These are phyloP conservation scores for Rhynchospora pubera DNA, from an alignment of 176 grass and related monocot species.

Conservation along the genomic window DNA sequence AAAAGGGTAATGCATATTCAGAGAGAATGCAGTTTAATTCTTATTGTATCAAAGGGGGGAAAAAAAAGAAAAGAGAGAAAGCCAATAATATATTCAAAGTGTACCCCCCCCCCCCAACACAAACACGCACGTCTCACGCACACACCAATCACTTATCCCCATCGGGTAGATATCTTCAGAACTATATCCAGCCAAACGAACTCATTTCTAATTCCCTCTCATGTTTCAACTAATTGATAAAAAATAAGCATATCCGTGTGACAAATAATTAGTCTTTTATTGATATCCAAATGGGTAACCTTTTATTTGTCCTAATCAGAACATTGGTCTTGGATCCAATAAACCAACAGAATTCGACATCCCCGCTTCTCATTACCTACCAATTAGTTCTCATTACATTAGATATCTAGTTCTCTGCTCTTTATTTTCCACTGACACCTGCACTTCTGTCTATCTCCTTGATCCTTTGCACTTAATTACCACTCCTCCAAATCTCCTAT, in stretches of 20 bases:
- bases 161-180: not conserved
- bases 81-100: not conserved
- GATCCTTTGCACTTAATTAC: not conserved
- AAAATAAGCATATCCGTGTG: not conserved
- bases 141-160: too few species aligned
- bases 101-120: too few species aligned
- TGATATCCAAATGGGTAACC: not conserved
- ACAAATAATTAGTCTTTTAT: not conserved
- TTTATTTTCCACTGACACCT: not conserved
- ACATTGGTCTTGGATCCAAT: not conserved
- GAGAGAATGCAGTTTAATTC: not conserved
- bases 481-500: not conserved
- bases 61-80: not conserved
- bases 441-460: not conserved
- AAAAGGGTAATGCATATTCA: not conserved
- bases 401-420: too few species aligned
- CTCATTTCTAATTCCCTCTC: too few species aligned
- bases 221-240: too few species aligned
- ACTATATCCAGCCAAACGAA: too few species aligned
- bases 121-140: too few species aligned
- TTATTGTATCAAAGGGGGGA: not conserved
- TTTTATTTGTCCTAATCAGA: not conserved
- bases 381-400: too few species aligned
- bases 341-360: not conserved
- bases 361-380: not conserved